phyloP scores from a whole-genome alignment of 495 filamentous ascomycete species.

The Beverwykella pulmonaria region DNA sequence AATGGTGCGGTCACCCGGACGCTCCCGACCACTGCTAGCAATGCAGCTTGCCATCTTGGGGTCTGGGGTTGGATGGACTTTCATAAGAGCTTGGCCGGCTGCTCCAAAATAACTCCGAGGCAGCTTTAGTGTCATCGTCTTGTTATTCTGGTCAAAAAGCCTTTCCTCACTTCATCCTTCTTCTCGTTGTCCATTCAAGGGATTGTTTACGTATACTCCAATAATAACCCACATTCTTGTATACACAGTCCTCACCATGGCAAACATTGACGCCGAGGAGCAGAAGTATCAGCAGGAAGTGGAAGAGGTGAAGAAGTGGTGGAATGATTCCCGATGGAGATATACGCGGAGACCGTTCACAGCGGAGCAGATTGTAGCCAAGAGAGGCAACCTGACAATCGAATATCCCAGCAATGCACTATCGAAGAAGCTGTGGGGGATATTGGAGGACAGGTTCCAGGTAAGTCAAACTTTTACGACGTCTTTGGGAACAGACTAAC shows the following conservation, averaged over 20 bases:
- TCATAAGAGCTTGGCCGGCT: slow-evolving; percentile 34
- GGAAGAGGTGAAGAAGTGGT: slow-evolving; percentile 87
- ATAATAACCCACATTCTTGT: not conserved
- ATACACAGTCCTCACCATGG: slow-evolving; percentile 25
- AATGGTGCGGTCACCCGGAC: slow-evolving; percentile 32
- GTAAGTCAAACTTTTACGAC: slow-evolving; percentile 49
- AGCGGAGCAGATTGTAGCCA: slow-evolving; percentile 93
- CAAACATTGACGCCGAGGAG: slow-evolving; percentile 69
- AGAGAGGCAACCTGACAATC: slow-evolving; percentile 89
- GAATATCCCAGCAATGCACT: slow-evolving; percentile 86
- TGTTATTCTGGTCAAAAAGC: slow-evolving; percentile 3
- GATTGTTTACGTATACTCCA: not conserved
- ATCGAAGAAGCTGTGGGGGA: slow-evolving; percentile 93
- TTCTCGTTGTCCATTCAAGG: not conserved
- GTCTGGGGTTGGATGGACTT: slow-evolving; percentile 12
- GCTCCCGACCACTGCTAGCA: slow-evolving; percentile 19
- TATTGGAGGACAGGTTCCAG: slow-evolving; percentile 81
- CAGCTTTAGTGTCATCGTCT: slow-evolving; percentile 12
- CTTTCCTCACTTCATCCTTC: not conserved
- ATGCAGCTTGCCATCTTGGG: slow-evolving; percentile 21
- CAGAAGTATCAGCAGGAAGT: slow-evolving; percentile 78
- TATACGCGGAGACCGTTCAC: slow-evolving; percentile 92
- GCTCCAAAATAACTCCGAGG: slow-evolving; percentile 4
- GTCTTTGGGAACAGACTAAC: not conserved
- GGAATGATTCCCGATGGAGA: slow-evolving; percentile 88